Conservation (phyloP, 2,329 filamentous ascomycete species). For the Periglandula ipomoeae region DNA sequence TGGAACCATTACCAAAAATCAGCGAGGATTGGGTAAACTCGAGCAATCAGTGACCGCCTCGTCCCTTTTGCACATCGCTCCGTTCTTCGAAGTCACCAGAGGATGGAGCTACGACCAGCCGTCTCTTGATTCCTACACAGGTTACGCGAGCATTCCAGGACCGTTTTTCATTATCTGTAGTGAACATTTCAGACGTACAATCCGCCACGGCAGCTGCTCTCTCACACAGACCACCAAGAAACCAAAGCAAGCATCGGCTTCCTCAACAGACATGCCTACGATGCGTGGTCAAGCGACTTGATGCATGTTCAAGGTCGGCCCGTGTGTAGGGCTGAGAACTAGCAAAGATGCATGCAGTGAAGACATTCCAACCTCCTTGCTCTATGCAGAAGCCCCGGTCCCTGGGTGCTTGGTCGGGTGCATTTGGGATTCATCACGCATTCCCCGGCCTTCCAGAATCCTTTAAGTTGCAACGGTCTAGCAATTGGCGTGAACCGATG, state of each 20-base stretch:
- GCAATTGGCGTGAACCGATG: neutral
- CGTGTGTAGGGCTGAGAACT: slow-evolving; percentile 9
- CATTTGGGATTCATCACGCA: neutral
- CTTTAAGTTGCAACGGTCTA: slow-evolving; percentile 5
- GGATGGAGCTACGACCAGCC: too few species aligned
- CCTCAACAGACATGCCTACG: slow-evolving; percentile 4
- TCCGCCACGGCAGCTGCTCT: neutral
- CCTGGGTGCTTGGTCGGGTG: slow-evolving; percentile 3
- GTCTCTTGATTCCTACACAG: too few species aligned
- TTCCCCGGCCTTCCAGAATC: slow-evolving; percentile 6
- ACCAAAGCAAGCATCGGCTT: neutral
- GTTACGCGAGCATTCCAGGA: neutral
- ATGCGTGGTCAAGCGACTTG: slow-evolving; percentile 5
- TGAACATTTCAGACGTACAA: too few species aligned
- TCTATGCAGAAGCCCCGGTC: slow-evolving; percentile 6
- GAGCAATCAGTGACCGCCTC: too few species aligned
- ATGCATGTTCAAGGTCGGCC: slow-evolving; percentile 8
- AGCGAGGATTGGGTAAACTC: too few species aligned
- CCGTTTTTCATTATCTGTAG: too few species aligned
- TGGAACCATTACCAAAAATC: too few species aligned
- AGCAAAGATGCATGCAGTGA: slow-evolving; percentile 6
- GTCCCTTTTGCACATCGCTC: too few species aligned
- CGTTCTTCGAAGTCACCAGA: too few species aligned
- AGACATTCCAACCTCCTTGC: slow-evolving; percentile 8
- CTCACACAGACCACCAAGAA: neutral